These are phyloP conservation scores for Heracleum sosnowskyi DNA, from an alignment of 129 eudicot species.

Conservation along the genomic window DNA sequence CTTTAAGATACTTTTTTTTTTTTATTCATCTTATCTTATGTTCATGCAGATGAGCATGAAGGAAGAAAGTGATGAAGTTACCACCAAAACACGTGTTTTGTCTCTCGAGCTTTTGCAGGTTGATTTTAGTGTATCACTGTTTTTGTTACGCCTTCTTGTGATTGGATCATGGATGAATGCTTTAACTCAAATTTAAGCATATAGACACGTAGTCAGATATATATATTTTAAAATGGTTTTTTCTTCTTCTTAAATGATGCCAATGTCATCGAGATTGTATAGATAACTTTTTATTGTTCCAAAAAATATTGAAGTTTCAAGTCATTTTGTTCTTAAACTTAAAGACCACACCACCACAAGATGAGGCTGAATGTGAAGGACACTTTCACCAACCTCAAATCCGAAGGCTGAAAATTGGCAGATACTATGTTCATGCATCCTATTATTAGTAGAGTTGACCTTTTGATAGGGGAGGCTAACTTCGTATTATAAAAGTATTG, in stretches of 20 bases:
- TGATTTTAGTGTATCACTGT: slow-evolving; percentile 14
- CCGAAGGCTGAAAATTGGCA: not conserved
- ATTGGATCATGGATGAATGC: slow-evolving; percentile 6
- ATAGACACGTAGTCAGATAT: not conserved
- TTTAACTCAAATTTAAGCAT: not conserved
- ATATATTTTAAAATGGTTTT: not conserved
- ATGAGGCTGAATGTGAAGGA: not conserved
- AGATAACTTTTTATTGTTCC: not conserved
- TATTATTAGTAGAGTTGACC: not conserved
- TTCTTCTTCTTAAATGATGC: not conserved
- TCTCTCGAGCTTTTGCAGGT: slow-evolving; percentile 99
- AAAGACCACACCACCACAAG: not conserved
- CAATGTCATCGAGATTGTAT: not conserved
- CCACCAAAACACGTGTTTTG: slow-evolving; percentile 77
- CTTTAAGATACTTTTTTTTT: slow-evolving; percentile 6
- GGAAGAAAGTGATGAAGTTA: slow-evolving; percentile 91
- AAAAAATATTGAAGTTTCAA: not conserved
- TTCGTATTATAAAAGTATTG: not conserved
- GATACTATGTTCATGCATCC: not conserved
- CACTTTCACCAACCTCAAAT: not conserved
- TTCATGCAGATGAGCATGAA: slow-evolving; percentile 96
- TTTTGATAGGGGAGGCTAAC: not conserved
- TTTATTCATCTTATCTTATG: slow-evolving; percentile 11
- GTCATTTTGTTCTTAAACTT: not conserved
- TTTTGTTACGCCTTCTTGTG: slow-evolving; percentile 12